Conservation (phyloP, 257 asterid species). For the Solanum lignicaule region DNA sequence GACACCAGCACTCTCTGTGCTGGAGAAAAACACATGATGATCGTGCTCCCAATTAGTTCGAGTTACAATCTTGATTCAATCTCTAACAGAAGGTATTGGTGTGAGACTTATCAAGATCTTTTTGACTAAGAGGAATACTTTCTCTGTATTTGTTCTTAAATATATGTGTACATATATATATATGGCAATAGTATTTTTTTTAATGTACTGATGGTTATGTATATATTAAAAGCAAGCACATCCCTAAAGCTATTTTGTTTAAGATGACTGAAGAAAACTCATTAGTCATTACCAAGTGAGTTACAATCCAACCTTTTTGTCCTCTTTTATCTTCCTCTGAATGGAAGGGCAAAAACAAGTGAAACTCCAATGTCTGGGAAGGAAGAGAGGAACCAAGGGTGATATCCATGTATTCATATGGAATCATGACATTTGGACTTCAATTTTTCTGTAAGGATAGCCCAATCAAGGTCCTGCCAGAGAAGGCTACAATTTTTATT, state of each 20-base stretch:
- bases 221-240: not conserved
- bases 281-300: not conserved
- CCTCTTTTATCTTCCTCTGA: not conserved
- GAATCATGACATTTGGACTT: not conserved
- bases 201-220: not conserved
- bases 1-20: constrained; percentile 91
- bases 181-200: not conserved
- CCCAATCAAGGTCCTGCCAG: not conserved
- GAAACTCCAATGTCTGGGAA: not conserved
- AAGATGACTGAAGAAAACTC: not conserved
- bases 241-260: not conserved
- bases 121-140: not conserved
- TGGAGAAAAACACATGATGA: constrained; percentile 85
- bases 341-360: not conserved
- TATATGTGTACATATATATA: not conserved
- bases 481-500: not conserved
- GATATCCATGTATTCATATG: not conserved
- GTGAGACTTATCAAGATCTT: not conserved
- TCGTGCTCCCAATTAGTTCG: not conserved
- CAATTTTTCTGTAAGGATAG: not conserved
- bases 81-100: not conserved
- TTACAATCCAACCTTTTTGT: not conserved
- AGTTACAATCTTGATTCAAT: not conserved
- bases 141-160: not conserved
- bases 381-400: too few relatives aligned